Conservation (phyloP, 108 stramenopile genomes). For the Nitzschia sp. region DNA sequence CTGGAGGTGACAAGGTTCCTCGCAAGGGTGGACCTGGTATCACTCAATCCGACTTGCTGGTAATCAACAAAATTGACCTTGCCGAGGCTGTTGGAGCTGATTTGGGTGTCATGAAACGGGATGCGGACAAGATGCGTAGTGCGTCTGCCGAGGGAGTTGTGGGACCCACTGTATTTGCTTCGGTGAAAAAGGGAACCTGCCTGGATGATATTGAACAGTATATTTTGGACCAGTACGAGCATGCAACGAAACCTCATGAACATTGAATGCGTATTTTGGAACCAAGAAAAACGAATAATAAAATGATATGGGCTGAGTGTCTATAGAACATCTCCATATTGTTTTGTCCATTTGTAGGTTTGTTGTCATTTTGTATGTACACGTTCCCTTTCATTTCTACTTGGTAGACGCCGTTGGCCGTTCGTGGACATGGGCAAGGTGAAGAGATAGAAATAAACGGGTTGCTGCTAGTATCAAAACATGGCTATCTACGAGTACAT, state of each 20-base stretch:
- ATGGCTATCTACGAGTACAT: too few species aligned
- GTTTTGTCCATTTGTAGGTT: too few species aligned
- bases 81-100: conserved; percentile 96
- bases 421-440: too few species aligned
- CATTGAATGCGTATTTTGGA: background rate
- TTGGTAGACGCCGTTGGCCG: too few species aligned
- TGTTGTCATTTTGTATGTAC: too few species aligned
- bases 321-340: too few species aligned
- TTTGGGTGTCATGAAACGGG: conserved; percentile 91
- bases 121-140: conserved; percentile 85
- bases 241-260: conserved; percentile 2
- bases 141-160: conserved; percentile 8
- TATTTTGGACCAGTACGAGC: conserved; percentile 51
- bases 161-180: conserved; percentile 93
- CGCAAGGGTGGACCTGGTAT: conserved; percentile 98
- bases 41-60: conserved; percentile 91
- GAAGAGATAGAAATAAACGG: too few species aligned
- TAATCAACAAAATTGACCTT: conserved; percentile 98
- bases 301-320: too few species aligned
- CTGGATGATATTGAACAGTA: conserved; percentile 69
- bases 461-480: too few species aligned
- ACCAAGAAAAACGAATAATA: too few species aligned
- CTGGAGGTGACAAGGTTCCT: conserved; percentile 98
- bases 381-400: too few species aligned
- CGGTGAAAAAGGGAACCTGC: conserved; percentile 82